Conservation (phyloP, 164 flowering plant genomes). For the Amborella trichopoda region DNA sequence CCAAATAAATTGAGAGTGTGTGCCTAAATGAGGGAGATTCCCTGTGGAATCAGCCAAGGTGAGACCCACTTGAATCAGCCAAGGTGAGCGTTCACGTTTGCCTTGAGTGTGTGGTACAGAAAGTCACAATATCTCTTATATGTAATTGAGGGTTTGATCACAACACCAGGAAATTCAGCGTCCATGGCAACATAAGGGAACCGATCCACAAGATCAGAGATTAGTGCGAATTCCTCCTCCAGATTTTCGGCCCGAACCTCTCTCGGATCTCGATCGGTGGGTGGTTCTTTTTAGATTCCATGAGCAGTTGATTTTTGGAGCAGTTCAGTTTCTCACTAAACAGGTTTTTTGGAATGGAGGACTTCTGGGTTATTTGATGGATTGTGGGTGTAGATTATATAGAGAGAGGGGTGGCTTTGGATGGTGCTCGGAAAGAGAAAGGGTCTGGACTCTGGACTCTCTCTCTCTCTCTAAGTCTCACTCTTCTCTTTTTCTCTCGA, state of each 20-base stretch:
- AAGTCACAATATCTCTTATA: constrained; percentile 4
- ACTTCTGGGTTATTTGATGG: no score
- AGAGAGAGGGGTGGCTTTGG: no score
- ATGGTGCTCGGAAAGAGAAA: no score
- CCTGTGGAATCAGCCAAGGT: constrained; percentile 36
- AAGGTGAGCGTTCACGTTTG: constrained; percentile 30
- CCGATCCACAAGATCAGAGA: constrained; percentile 16
- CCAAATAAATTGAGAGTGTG: constrained; percentile 27
- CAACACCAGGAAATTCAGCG: constrained; percentile 50
- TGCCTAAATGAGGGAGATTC: constrained; percentile 39
- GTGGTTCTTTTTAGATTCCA: no score
- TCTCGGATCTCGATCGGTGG: constrained; percentile 15
- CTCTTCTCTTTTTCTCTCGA: no score
- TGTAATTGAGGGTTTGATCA: constrained; percentile 10
- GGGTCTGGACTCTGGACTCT: no score
- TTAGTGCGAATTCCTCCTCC: constrained; percentile 24
- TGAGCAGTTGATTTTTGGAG: no score
- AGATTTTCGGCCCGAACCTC: constrained; percentile 27
- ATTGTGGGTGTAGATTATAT: no score
- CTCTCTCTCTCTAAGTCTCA: no score
- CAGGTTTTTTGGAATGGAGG: no score
- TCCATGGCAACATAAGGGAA: constrained; percentile 40
- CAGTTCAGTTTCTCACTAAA: no score
- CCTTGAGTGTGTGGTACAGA: constrained; percentile 26
- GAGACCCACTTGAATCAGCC: constrained; percentile 45